phyloP scores from a whole-genome alignment of 2,329 filamentous ascomycete species.

The Ophiognomonia clavigignenti-juglandacearum region DNA sequence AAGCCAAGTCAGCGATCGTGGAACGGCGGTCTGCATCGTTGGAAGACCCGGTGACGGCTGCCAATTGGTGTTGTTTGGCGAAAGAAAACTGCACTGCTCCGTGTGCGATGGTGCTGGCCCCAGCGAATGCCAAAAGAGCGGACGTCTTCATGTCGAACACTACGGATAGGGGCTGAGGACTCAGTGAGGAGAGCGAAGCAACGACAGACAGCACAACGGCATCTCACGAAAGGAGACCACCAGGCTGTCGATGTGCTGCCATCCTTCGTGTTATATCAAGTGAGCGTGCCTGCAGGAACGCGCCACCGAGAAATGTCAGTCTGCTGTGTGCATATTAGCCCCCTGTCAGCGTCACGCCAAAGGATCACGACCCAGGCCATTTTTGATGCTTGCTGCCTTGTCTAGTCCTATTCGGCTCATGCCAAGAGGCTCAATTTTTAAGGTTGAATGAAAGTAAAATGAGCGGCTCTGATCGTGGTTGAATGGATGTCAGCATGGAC shows the following conservation, averaged over 20 bases:
- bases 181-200: background rate
- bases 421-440: constrained; percentile 10
- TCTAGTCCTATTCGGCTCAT: constrained; percentile 4
- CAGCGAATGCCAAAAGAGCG: constrained; percentile 3
- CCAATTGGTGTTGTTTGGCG: background rate
- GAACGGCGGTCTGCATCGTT: background rate
- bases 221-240: background rate
- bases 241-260: background rate
- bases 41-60: background rate
- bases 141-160: constrained; percentile 11
- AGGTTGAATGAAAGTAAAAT: constrained; percentile 12
- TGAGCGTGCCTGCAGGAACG: too few relatives aligned
- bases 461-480: background rate
- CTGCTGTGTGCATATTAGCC: too few relatives aligned
- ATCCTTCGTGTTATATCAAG: constrained; percentile 1
- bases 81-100: constrained; percentile 12
- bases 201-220: background rate
- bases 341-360: constrained; percentile 1
- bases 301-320: too few relatives aligned
- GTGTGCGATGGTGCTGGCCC: background rate
- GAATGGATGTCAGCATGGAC: constrained; percentile 5
- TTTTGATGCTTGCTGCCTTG: constrained; percentile 1
- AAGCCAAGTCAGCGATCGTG: constrained; percentile 6
- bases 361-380: constrained; percentile 7
- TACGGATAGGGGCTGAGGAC: background rate